phyloP scores from a whole-genome alignment of 805 yeast genomes.

The Trichomonascus vanleenenianus region DNA sequence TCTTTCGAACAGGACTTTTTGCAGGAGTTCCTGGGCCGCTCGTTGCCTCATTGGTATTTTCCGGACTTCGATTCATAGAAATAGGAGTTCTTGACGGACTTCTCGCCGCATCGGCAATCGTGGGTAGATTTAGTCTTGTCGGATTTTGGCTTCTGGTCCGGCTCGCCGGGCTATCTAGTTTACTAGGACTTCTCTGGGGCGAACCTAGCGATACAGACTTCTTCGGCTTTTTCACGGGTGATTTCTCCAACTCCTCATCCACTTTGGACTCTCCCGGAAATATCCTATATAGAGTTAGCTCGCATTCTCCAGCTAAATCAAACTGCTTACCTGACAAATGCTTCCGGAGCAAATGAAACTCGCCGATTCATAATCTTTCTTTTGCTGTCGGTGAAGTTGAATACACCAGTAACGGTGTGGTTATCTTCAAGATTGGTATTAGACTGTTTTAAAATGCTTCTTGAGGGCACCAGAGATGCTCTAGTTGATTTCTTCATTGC shows the following conservation, averaged over 20 bases:
- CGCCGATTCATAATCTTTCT: slow-evolving; percentile 35
- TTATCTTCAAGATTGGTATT: slow-evolving; percentile 16
- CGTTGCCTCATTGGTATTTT: too few relatives aligned
- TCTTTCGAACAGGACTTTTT: too few relatives aligned
- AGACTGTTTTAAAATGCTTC: slow-evolving; percentile 34
- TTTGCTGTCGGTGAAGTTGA: slow-evolving; percentile 23
- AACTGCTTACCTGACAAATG: slow-evolving; percentile 3
- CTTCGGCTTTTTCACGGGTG: background rate
- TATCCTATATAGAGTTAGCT: background rate
- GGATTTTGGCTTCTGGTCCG: background rate
- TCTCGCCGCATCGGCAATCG: too few relatives aligned
- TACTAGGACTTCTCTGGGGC: background rate
- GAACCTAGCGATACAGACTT: background rate
- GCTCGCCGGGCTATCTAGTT: background rate
- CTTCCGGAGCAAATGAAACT: slow-evolving; percentile 69
- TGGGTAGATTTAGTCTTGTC: background rate
- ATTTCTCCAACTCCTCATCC: background rate
- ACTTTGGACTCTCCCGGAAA: background rate
- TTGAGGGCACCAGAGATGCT: slow-evolving; percentile 31
- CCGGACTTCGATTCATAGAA: too few relatives aligned
- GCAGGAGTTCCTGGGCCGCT: too few relatives aligned
- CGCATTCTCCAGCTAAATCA: background rate
- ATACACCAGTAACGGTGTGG: slow-evolving; percentile 33
- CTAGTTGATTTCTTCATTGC: slow-evolving; percentile 13
- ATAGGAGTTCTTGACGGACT: too few relatives aligned